phyloP scores from a whole-genome alignment of 2,329 filamentous ascomycete genomes.

The Cercospora beticola region DNA sequence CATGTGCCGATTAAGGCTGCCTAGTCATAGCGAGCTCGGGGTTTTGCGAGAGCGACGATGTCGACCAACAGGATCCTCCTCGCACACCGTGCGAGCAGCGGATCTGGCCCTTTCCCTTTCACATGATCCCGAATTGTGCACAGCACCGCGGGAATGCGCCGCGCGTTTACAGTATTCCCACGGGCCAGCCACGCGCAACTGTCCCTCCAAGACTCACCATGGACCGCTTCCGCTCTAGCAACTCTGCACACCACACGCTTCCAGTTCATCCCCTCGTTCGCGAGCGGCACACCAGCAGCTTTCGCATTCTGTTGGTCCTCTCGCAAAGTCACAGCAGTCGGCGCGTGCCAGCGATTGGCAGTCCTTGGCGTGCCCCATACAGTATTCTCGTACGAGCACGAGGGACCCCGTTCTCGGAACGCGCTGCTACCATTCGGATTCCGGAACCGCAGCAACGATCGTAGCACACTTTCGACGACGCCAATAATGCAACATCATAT shows the following conservation, averaged over 20 bases:
- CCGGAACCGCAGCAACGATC: background rate
- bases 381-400: background rate
- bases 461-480: background rate
- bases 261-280: background rate
- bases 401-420: background rate
- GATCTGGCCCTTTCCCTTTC: background rate
- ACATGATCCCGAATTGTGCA: background rate
- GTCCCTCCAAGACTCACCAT: background rate
- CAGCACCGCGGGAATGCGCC: background rate
- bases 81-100: background rate
- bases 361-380: background rate
- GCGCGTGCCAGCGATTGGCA: background rate
- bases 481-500: background rate
- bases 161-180: background rate
- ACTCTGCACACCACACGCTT: background rate
- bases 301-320: background rate
- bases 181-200: background rate
- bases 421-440: background rate
- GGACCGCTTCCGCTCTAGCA: background rate
- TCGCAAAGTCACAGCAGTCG: background rate
- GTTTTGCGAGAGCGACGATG: background rate
- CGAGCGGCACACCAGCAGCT: background rate
- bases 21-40: background rate
- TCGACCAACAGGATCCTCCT: background rate
- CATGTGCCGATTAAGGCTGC: background rate